Base-by-base conservation (phyloP, 1,284 basidiomycete species). In the Irpex sp. region DNA sequence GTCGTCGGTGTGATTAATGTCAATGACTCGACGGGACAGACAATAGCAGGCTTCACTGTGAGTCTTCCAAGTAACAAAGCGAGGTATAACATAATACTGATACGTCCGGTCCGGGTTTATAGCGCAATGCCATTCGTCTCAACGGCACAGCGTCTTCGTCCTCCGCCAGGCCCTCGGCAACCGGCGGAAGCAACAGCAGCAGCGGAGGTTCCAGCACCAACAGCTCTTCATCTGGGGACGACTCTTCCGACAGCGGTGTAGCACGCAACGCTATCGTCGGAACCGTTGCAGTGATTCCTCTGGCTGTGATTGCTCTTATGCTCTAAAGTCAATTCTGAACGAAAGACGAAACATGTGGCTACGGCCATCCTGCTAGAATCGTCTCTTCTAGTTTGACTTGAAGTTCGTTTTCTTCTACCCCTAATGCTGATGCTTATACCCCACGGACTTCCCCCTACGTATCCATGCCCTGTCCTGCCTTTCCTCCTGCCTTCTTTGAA, bases 1-100 rank as follows among this genome's bases (percentile, higher is more conserved):
- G 85, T 84, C 36, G 85, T 88, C 44, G 86, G 86, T 58, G 86
- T 75, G 2, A 85, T 88, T 67, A 88, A 88, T 69, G 67, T 77
- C 62, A 84, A 87, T 65, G 79, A 79, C 48, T 77, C 75, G 44
- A 79, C 76, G 51, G 75, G 71, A 8, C 75, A 83, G 74, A 86
- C 85, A 3, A 70, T 85, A 21, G 81, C 78, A 47, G 85, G 82
- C 34, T 85, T 85, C 67, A 73, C 74, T 69, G 85, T 85, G 66
- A 47, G 44, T 47, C 58, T 19, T 9, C 49, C 15, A 19, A 26
- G 4, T 3, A 31, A 31, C 31, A 5, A 31, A 31, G 31, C 31
- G 31, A 31, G 4, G 31, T 31, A 4, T 31, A 8, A 11, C 44
- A 47, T 47, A 5, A 57, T 34, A 48, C 21, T 34, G 60, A 51